Percentiles rank a stretch among this genome's conserved stretches.
Conservation (phyloP, 345 rosid species). For the Melaleuca alternifolia region DNA sequence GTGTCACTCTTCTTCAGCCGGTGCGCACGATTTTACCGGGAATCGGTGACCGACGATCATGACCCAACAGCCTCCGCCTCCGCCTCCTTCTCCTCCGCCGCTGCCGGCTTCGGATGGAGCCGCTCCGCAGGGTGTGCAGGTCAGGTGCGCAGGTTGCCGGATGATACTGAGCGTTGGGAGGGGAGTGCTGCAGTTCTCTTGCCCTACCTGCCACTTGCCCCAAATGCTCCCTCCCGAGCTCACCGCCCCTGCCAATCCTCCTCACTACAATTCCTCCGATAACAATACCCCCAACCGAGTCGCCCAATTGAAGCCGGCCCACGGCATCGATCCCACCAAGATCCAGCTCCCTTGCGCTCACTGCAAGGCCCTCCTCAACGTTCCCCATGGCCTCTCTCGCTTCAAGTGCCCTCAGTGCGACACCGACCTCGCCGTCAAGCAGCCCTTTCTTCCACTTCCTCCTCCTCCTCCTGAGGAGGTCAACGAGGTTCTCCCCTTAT, state of each 20-base stretch:
- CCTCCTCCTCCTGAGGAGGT: slow-evolving; percentile 65
- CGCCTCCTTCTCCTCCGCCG: slow-evolving; percentile 42
- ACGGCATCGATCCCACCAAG: slow-evolving; percentile 97
- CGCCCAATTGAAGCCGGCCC: slow-evolving; percentile 35
- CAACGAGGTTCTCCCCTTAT: slow-evolving; percentile 49
- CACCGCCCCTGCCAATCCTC: slow-evolving; percentile 17
- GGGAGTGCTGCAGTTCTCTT: slow-evolving; percentile 69
- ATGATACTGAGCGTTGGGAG: slow-evolving; percentile 59
- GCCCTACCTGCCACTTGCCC: slow-evolving; percentile 80
- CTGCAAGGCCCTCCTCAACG: slow-evolving; percentile 91
- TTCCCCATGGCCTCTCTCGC: slow-evolving; percentile 78
- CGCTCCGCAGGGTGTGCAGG: slow-evolving; percentile 56
- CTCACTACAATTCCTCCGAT: not conserved
- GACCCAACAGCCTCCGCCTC: slow-evolving; percentile 48
- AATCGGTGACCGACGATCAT: not conserved
- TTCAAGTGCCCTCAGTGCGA: slow-evolving; percentile 89
- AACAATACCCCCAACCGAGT: not conserved
- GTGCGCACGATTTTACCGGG: not conserved
- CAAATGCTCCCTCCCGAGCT: slow-evolving; percentile 98
- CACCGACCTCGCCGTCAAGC: slow-evolving; percentile 75
- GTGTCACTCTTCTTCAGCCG: not conserved
- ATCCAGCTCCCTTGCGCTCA: slow-evolving; percentile 92
- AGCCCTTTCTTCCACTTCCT: slow-evolving; percentile 40
- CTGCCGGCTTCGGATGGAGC: not conserved
- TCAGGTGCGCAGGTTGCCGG: slow-evolving; percentile 92